Evolutionary conservation across 495 filamentous ascomycete species (phyloP).

Genomic region (Clohesyomyces aquaticus): DNA sequence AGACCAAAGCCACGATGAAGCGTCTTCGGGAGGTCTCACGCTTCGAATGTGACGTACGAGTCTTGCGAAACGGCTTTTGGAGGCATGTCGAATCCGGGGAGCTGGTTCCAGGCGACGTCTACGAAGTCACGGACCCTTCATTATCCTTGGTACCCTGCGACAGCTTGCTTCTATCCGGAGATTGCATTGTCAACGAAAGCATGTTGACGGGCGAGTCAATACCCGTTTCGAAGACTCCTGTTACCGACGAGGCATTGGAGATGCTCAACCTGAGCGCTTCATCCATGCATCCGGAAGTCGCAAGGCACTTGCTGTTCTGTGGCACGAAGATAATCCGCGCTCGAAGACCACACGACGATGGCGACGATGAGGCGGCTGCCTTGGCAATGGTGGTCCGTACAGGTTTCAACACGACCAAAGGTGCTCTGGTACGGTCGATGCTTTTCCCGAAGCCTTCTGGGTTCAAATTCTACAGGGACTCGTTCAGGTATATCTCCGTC

Average conservation of each 20-base stretch:
- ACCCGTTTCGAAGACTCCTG: constrained; percentile 88
- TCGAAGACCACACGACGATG: constrained; percentile 79
- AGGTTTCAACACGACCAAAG: constrained; percentile 97
- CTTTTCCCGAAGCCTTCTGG: constrained; percentile 97
- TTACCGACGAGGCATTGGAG: constrained; percentile 78
- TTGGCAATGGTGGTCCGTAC: constrained; percentile 90
- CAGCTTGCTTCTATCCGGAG: constrained; percentile 86
- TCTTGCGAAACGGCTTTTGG: constrained; percentile 95
- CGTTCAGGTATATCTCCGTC: constrained; percentile 96
- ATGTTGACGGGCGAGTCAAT: constrained; percentile 99
- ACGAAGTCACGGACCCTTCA: constrained; percentile 95
- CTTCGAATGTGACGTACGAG: constrained; percentile 93
- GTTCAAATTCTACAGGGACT: constrained; percentile 98
- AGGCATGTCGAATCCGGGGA: constrained; percentile 82
- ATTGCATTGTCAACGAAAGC: constrained; percentile 99
- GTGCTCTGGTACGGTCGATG: constrained; percentile 95
- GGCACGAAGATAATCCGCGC: constrained; percentile 95
- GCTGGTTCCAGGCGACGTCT: constrained; percentile 94
- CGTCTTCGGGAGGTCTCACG: constrained; percentile 88
- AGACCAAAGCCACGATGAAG: constrained; percentile 92
- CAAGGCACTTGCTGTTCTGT: constrained; percentile 87
- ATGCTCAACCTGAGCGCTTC: constrained; percentile 75
- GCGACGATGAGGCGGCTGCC: constrained; percentile 87
- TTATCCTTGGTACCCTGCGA: constrained; percentile 92
- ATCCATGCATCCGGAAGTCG: constrained; percentile 76